A percentile compares a stretch with the other conserved stretches of the same genome.
Conservation (phyloP, 129 eudicot genomes). For the Smallanthus sonchifolius region DNA sequence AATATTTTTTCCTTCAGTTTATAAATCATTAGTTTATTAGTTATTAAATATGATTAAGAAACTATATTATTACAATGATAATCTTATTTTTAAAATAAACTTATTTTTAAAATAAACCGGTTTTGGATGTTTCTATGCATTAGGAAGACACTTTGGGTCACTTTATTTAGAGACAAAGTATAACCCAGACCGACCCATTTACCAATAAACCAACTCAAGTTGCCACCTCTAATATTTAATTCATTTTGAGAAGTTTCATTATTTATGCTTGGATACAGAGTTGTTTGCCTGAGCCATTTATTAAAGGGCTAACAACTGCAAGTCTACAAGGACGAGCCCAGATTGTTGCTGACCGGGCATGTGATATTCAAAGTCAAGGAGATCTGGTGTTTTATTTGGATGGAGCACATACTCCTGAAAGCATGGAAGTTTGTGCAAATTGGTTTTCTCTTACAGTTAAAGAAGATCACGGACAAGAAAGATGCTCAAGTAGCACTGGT, state of each 20-base stretch:
- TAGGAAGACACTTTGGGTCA: background rate
- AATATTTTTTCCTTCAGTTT: background rate
- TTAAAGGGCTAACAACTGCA: slow-evolving; percentile 75
- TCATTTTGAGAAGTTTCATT: background rate
- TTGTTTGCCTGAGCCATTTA: slow-evolving; percentile 69
- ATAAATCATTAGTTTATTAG: background rate
- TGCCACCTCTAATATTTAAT: background rate
- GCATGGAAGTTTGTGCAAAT: slow-evolving; percentile 91
- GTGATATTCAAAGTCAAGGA: slow-evolving; percentile 48
- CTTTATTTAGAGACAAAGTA: background rate
- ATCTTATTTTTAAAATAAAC: background rate
- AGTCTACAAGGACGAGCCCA: slow-evolving; percentile 89
- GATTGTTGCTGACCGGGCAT: slow-evolving; percentile 54
- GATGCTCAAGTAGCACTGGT: slow-evolving; percentile 15
- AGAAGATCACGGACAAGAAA: slow-evolving; percentile 37
- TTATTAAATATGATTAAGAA: background rate
- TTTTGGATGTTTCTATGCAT: background rate
- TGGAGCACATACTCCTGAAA: slow-evolving; percentile 98
- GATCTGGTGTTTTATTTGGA: slow-evolving; percentile 80
- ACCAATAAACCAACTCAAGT: background rate
- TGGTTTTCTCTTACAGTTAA: slow-evolving; percentile 72
- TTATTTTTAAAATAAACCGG: background rate
- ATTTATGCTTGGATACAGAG: slow-evolving; percentile 40
- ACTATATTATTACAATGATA: background rate
- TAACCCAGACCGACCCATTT: background rate